Evolutionary conservation across 495 filamentous ascomycete species (phyloP), one percentile per base, ranked within the genome.

Genomic region (Penicillium manginii): DNA sequence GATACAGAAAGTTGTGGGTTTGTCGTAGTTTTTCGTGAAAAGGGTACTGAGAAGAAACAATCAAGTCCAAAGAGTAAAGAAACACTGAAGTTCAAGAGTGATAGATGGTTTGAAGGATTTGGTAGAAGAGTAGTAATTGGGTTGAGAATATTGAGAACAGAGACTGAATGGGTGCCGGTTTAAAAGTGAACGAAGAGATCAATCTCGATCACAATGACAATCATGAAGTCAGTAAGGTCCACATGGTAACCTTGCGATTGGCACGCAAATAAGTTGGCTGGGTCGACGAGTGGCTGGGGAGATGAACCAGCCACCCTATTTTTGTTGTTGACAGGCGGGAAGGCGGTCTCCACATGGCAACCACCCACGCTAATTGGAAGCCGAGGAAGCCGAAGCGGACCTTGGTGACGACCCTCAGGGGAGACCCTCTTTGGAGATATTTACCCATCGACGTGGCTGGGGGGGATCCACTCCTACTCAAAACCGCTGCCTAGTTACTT

Each of bases 401-500:
- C n/a, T n/a, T n/a, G n/a, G n/a, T n/a, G n/a, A n/a, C n/a, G n/a
- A n/a, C n/a, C n/a, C n/a, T n/a, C n/a, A n/a, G n/a, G n/a, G n/a
- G n/a, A n/a, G n/a, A 29, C 26, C 26, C 26, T 29, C 26, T n/a
- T n/a, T 8, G 26, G 26, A 29, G 26, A 29, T 5, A 29, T 29
- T 7, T 7, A 8, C 26, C 23, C 26, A 0, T 29, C 26, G 26
- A n/a, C 40, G 66, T 69, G 67, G 67, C 67, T 69, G 66, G 66
- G 66, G 66, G 66, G 60, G 52, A 37, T 61, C 63, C 63, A 59
- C 63, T 11, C 35, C 10, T 22, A 12, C 7, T 46, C 29, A 52
- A 61, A 6, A 12, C 52, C 42, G 66, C 42, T 65, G 60, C 66
- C 66, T 69, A 62, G 50, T 66, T 66, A 48, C 60, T 69, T 66